Evolutionary conservation across 805 yeast genomes (phyloP), one percentile per base, ranked within the genome.

Genomic region (Candida ponderosae): DNA sequence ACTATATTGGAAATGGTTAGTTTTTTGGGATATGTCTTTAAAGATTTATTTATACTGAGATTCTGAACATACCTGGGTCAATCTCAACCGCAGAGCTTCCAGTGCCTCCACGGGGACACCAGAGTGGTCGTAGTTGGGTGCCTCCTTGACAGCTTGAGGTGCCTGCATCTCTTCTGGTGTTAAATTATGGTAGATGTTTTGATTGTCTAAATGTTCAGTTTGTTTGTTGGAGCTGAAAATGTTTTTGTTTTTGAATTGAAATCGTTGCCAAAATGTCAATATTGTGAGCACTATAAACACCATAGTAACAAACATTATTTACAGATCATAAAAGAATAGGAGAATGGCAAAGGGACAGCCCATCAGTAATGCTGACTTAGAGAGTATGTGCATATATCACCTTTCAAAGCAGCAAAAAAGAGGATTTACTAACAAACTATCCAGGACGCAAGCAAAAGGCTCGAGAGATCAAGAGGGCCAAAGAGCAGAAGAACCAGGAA

Each of bases 21-120:
- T 52, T 33, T 33, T 45, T 45, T 17, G 56, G 39, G 27, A 48
- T 38, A 45, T 2, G 2, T 24, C 28, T 13, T 11, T 7, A 24
- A 8, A 21, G 10, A 21, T 21, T 21, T n/a, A n/a, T n/a, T 48
- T 5, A 45, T 43, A 8, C 40, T 42, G 9, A 44, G 41, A 13
- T 44, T 32, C 17, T 18, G 4, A 14, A 31, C 48, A n/a, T 26
- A 66, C 54, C 43, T 79, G 85, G 1, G 82, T 70, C 13, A 80
- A 56, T 31, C 85, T 63, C 48, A 79, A 68, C 40, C 88, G 56
- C 5, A 80, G 59, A 5, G 81, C 71, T 43, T 81, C 88, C 9
- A 81, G 58, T 1, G 81, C 72, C 35, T 73, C 74, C 0, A 76
- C 66, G 0, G 88, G 86, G 2, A 78, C 73, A 11, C 70, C 72